phyloP scores from a whole-genome alignment of 495 filamentous ascomycete genomes.

The Aspergillus sparsus region DNA sequence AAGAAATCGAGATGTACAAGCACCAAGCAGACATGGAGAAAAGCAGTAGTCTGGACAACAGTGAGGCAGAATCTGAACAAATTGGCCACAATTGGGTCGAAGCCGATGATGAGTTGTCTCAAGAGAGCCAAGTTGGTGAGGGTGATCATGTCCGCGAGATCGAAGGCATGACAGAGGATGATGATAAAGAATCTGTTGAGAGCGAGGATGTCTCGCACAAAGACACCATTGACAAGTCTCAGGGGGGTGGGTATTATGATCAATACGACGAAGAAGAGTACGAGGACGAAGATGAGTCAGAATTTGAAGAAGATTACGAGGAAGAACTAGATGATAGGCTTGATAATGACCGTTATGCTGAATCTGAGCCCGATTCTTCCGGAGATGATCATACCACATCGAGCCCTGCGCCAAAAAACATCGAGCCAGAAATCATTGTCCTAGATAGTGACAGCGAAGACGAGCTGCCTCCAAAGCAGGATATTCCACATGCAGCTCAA shows the following conservation, averaged over 20 bases:
- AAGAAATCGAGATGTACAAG: neutral
- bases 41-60: neutral
- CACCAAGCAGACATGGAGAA: neutral
- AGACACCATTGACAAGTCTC: neutral
- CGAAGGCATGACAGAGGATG: neutral
- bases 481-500: neutral
- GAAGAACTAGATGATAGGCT: constrained; percentile 13
- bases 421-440: constrained; percentile 41
- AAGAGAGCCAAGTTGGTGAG: neutral
- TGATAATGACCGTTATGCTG: constrained; percentile 11
- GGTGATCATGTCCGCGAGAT: neutral
- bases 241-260: neutral
- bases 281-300: constrained; percentile 10
- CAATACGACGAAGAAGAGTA: constrained; percentile 11
- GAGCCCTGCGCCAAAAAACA: constrained; percentile 14
- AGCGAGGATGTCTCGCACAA: neutral
- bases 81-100: neutral
- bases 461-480: constrained; percentile 28
- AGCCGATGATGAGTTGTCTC: neutral
- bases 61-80: constrained; percentile 1
- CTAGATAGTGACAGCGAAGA: constrained; percentile 49
- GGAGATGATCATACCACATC: constrained; percentile 11
- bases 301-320: constrained; percentile 10
- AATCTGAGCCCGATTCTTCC: constrained; percentile 18
- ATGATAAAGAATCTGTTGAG: neutral